Evolutionary conservation across 306 rosid genomes (phyloP), one percentile per base, ranked within the genome.

Genomic region (Medicago lupulina): DNA sequence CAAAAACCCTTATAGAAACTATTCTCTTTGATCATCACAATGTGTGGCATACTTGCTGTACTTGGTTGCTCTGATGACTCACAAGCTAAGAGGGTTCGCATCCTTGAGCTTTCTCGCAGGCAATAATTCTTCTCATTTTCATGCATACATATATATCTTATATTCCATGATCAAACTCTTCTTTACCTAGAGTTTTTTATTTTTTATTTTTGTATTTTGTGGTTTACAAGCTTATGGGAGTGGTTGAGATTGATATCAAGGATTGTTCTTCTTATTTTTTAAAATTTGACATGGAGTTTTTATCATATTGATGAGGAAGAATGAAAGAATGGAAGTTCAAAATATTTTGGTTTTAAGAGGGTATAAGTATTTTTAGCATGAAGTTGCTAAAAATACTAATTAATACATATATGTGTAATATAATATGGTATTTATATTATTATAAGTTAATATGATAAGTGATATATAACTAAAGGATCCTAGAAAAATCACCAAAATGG

Each of bases 41-140:
- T 92, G 99, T 96, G 99, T 89, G 99, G 99, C 71, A 96, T 96
- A 39, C 96, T 96, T 53, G 98, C 98, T 31, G 92, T 96, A 25
- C 96, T 96, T 72, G 97, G 99, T 36, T 96, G 99, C 80, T 67
- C 97, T 7, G 99, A 90, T 66, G 86, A 85, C 67, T 89, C 98
- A 66, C 99, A 78, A 73, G 93, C 97, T 82, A 96, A 90, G 78
- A 83, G 99, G 44, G 96, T 89, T 54, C 92, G 99, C 18, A 95
- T 96, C 39, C 93, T 96, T 5, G 98, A 96, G 70, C 86, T 85
- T 34, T 85, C 88, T 67, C 88, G 88, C 83, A 85, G 88, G 88
- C 82, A 85, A 78, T 70, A 0, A 21, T 76, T 76, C 74, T 80
- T 1, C 66, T 25, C 21, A 16, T 64, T 61, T 34, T 15, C 18